Evolutionary conservation across 148 eudicot species (phyloP).

Genomic region (Heliamphora exappendiculata): DNA sequence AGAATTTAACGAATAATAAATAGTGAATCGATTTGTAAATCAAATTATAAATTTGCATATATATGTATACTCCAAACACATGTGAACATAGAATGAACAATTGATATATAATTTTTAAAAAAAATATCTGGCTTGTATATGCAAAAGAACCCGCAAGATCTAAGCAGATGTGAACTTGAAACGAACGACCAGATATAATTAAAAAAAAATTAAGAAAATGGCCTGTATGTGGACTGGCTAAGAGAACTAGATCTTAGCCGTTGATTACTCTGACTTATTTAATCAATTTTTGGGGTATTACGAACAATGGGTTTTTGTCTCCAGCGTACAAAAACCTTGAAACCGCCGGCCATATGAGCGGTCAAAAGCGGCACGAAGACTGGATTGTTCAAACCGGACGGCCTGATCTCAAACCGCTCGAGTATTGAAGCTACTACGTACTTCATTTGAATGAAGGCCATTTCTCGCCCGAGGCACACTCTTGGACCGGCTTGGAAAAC

Average conservation of each 20-base stretch:
- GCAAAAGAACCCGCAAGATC: background rate
- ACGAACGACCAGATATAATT: background rate
- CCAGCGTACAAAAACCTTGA: constrained; percentile 20
- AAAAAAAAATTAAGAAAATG: too few relatives aligned
- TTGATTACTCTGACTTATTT: background rate
- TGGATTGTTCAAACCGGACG: constrained; percentile 8
- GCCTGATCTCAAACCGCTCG: constrained; percentile 24
- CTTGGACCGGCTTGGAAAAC: constrained; percentile 43
- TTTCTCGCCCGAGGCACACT: constrained; percentile 42
- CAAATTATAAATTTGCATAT: too few relatives aligned
- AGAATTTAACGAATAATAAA: too few relatives aligned
- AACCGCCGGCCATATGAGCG: constrained; percentile 37
- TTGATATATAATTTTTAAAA: background rate
- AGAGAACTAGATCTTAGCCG: background rate
- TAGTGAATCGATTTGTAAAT: too few relatives aligned
- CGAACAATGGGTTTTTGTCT: background rate
- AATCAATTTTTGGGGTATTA: background rate
- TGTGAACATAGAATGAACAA: background rate
- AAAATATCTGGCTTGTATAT: background rate
- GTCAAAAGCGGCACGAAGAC: constrained; percentile 28
- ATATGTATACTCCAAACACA: too few relatives aligned
- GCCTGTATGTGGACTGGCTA: background rate
- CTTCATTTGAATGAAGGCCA: constrained; percentile 53
- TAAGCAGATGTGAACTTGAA: background rate
- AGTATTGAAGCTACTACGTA: constrained; percentile 40